These are phyloP conservation scores for Marasmius fiardii DNA, from an alignment of 1,284 basidiomycete genomes.

Conservation along the genomic window DNA sequence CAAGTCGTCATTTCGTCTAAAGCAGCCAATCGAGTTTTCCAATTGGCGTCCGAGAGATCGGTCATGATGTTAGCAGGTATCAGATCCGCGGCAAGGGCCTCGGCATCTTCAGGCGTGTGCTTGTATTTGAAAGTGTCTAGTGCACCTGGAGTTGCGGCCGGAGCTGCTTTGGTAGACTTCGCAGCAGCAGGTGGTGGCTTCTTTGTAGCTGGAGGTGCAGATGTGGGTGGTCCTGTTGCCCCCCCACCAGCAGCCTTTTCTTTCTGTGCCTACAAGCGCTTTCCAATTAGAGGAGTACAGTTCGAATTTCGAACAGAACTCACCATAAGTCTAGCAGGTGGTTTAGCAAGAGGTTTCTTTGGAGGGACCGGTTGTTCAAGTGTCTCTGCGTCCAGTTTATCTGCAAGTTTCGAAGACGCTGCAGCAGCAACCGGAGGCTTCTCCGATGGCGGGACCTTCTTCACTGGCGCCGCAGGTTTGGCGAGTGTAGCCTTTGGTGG, in stretches of 20 bases:
- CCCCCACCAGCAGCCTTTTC: conserved; percentile 32
- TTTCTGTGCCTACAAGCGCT: conserved; percentile 46
- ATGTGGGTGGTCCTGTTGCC: conserved; percentile 21
- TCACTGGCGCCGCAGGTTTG: conserved; percentile 37
- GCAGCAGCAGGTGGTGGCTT: conserved; percentile 38
- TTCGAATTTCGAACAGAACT: conserved; percentile 5
- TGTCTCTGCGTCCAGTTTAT: conserved; percentile 24
- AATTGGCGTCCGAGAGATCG: conserved; percentile 82
- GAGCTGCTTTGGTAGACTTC: conserved; percentile 51
- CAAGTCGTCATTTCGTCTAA: conserved; percentile 85
- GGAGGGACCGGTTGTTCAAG: conserved; percentile 24
- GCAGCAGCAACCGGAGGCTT: conserved; percentile 22
- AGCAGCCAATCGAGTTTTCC: conserved; percentile 90
- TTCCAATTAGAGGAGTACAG: neutral
- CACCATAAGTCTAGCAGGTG: conserved; percentile 47
- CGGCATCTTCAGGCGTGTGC: conserved; percentile 91
- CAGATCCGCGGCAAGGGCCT: conserved; percentile 70
- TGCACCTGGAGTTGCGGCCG: conserved; percentile 43
- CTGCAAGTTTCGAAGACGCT: conserved; percentile 11
- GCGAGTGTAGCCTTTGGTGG: conserved; percentile 29
- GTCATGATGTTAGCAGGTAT: conserved; percentile 74
- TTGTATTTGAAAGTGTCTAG: conserved; percentile 90
- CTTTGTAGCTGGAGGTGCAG: conserved; percentile 15
- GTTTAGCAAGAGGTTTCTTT: conserved; percentile 47
- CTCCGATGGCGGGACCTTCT: conserved; percentile 38